Evolutionary conservation across 1,284 basidiomycete species (phyloP), one percentile per base, ranked within the genome.

Genomic region (Cystobasidium slooffiae): DNA sequence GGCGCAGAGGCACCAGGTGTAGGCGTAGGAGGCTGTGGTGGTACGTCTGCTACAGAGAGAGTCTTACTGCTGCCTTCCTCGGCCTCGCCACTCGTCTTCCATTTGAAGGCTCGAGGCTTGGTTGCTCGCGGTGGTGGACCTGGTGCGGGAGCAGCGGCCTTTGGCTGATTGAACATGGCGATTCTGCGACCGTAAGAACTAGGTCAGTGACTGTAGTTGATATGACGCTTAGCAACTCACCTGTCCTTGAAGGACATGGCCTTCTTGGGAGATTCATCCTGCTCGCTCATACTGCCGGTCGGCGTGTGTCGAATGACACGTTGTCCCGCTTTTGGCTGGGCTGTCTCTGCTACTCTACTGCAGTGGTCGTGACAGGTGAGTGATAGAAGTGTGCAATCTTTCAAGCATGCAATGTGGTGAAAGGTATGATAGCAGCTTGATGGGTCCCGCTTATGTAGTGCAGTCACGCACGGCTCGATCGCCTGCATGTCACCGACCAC

Each of bases 121-220:
- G 70, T 46, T 10, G 70, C 52, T 22, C 55, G 62, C 12, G 70
- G 70, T 41, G 70, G 70, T 58, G 66, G 66, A 8, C 53, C 52
- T 31, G 70, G 70, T 24, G 69, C 59, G 18, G 58, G 43, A 47
- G 70, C 61, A 39, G 70, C 61, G 18, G 62, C 70, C 39, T 73
- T 73, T 20, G 70, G 70, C 63, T 65, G 62, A 59, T 73, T 73
- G 70, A 73, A 73, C 70, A 73, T 73, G 49, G 70, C 70, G 37
- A 73, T 73, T 31, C 70, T 73, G 53, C 8, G 16, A n/a, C n/a
- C 1, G 18, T 43, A 20, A 9, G 2, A 31, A 31, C 5, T 5
- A 41, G 16, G 39, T 59, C 18, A 59, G 56, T 37, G 1, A 31
- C 12, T 56, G 24, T 5, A 14, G 31, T 22, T 62, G 5, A n/a